These are phyloP conservation scores for Globisporangium barbulae DNA, from an alignment of 352 stramenopile species.

Conservation along the genomic window DNA sequence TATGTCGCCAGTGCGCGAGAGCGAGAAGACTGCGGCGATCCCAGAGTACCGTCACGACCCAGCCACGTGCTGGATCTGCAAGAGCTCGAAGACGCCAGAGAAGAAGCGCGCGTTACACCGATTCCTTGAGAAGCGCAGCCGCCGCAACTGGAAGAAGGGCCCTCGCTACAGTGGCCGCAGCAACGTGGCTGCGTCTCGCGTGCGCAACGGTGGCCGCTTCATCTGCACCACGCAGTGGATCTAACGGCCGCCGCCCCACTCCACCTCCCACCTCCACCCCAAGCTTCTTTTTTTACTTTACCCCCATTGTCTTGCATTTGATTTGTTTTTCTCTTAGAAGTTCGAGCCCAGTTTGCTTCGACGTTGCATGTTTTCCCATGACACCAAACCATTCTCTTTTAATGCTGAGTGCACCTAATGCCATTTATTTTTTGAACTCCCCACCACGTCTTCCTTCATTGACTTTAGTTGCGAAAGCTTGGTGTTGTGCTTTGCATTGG, in stretches of 20 bases:
- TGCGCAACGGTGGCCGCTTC: conserved; percentile 81
- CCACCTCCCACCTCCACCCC: neutral
- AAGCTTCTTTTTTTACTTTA: conserved; percentile 12
- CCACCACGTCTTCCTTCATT: neutral
- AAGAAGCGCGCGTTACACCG: conserved; percentile 82
- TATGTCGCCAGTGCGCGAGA: conserved; percentile 50
- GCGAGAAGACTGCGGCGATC: conserved; percentile 34
- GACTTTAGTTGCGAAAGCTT: neutral
- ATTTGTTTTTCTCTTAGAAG: conserved; percentile 17
- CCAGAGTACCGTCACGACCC: conserved; percentile 65
- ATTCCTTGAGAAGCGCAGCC: conserved; percentile 77
- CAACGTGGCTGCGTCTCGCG: conserved; percentile 73
- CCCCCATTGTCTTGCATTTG: conserved; percentile 18
- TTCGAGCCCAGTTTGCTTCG: conserved; percentile 8
- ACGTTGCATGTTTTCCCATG: conserved; percentile 20
- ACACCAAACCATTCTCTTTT: conserved; percentile 21
- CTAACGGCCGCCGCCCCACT: conserved; percentile 23
- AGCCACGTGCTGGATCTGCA: conserved; percentile 85
- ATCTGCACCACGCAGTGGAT: conserved; percentile 82
- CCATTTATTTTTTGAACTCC: conserved; percentile 16
- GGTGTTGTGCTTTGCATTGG: neutral
- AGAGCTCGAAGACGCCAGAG: conserved; percentile 77
- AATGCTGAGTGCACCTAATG: conserved; percentile 13
- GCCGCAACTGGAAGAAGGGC: conserved; percentile 81
- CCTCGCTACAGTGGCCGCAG: conserved; percentile 78